Conservation (phyloP, 169 alveolate genomes). For the Amoebophrya sp. region DNA sequence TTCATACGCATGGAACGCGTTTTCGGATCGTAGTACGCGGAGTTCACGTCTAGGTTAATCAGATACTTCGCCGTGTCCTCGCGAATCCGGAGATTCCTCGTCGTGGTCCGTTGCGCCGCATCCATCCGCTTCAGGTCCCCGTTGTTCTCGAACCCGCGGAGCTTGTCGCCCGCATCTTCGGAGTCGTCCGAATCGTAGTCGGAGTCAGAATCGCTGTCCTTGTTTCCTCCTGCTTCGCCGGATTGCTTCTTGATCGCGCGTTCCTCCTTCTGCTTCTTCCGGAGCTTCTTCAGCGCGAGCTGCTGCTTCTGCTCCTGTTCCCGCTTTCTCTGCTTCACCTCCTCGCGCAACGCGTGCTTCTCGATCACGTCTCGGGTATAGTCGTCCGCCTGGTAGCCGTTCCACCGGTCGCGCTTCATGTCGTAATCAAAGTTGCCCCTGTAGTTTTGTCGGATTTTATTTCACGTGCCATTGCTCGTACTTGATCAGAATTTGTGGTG, state of each 20-base stretch:
- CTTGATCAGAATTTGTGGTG: no score
- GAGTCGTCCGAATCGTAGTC: conserved; percentile 50
- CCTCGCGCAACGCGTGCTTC: conserved; percentile 18
- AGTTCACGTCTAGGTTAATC: conserved; percentile 81
- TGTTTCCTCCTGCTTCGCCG: neutral
- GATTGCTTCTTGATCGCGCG: neutral
- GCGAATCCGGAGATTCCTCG: conserved; percentile 85
- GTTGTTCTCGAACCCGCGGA: neutral
- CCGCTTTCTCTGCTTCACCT: conserved; percentile 50
- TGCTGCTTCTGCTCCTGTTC: conserved; percentile 49
- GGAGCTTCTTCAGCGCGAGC: conserved; percentile 56
- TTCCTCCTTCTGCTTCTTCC: conserved; percentile 56
- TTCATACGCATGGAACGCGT: conserved; percentile 78
- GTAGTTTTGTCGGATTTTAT: no score
- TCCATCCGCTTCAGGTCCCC: neutral
- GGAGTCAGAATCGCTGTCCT: conserved; percentile 49
- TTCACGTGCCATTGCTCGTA: no score
- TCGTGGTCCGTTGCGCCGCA: conserved; percentile 40
- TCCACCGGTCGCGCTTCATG: conserved; percentile 47
- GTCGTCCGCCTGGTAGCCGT: conserved; percentile 48
- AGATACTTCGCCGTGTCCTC: conserved; percentile 96
- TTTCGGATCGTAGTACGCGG: conserved; percentile 94
- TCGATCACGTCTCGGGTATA: conserved; percentile 25
- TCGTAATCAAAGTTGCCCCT: conserved; percentile 43
- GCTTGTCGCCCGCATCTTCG: conserved; percentile 45